Evolutionary conservation across 805 yeast species (phyloP).

Genomic region (Phaffomyces opuntiae): DNA sequence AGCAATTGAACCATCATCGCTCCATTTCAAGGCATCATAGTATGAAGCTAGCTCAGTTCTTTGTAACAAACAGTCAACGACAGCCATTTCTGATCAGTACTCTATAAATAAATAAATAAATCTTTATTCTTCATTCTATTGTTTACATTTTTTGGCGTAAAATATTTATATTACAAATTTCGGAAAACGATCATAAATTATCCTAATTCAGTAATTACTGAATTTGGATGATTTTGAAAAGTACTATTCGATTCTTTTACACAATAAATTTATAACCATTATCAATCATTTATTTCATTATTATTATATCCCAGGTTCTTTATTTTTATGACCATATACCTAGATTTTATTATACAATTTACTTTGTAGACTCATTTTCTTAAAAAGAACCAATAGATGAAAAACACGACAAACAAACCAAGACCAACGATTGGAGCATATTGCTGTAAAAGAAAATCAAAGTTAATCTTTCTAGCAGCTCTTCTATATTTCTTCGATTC

Average conservation of each 20-base stretch:
- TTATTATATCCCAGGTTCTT: no score
- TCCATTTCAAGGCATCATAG: constrained; percentile 15
- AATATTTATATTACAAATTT: no score
- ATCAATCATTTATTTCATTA: no score
- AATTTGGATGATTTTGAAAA: no score
- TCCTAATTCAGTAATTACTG: no score
- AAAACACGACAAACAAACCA: constrained; percentile 62
- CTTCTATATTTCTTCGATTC: constrained; percentile 84
- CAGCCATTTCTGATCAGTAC: neutral
- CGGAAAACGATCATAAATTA: no score
- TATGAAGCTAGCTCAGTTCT: constrained; percentile 14
- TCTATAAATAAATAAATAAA: no score
- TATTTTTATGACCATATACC: no score
- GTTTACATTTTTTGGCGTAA: no score
- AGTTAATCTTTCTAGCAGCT: constrained; percentile 84
- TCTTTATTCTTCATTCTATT: no score
- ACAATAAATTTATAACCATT: no score
- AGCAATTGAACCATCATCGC: constrained; percentile 20
- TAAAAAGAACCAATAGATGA: constrained; percentile 77
- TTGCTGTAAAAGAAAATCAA: constrained; percentile 82
- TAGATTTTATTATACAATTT: neutral
- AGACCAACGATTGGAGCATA: constrained; percentile 81
- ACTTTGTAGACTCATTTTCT: constrained; percentile 18
- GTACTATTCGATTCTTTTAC: no score
- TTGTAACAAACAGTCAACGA: constrained; percentile 8